Evolutionary conservation across 2,329 filamentous ascomycete species (phyloP).

Genomic region (Scedosporium aurantiacum): DNA sequence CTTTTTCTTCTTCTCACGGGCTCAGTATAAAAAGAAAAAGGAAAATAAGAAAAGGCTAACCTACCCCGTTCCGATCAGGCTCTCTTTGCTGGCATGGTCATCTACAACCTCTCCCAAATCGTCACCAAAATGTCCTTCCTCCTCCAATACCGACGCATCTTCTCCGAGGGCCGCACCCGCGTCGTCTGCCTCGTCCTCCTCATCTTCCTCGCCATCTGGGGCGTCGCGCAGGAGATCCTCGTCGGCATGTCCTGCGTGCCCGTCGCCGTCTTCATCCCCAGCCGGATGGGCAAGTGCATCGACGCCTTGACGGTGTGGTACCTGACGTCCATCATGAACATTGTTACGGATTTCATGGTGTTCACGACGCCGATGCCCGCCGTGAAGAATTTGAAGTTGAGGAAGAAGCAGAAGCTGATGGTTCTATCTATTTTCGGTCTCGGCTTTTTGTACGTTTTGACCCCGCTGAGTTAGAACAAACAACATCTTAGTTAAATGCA

Average conservation of each 20-base stretch:
- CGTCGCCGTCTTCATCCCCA: conserved; percentile 15
- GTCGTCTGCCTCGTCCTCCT: conserved; percentile 18
- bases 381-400: conserved; percentile 24
- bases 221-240: conserved; percentile 15
- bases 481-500: no score
- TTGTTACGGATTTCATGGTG: conserved; percentile 23
- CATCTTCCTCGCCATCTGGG: conserved; percentile 17
- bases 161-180: conserved; percentile 13
- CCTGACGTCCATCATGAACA: conserved; percentile 22
- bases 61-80: not conserved
- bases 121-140: conserved; percentile 21
- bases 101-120: conserved; percentile 21
- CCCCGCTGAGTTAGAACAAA: not conserved
- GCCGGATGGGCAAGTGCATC: conserved; percentile 15
- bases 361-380: conserved; percentile 26
- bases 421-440: conserved; percentile 19
- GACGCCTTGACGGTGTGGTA: conserved; percentile 21
- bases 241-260: conserved; percentile 18
- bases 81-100: conserved; percentile 16
- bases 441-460: conserved; percentile 20
- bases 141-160: conserved; percentile 22
- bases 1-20: not conserved
- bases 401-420: conserved; percentile 16
- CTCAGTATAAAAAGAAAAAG: no score
- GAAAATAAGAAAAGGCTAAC: no score